These are phyloP conservation scores for Allantophomopsis cytisporea DNA, from an alignment of 2,329 filamentous ascomycete species.

Conservation along the genomic window DNA sequence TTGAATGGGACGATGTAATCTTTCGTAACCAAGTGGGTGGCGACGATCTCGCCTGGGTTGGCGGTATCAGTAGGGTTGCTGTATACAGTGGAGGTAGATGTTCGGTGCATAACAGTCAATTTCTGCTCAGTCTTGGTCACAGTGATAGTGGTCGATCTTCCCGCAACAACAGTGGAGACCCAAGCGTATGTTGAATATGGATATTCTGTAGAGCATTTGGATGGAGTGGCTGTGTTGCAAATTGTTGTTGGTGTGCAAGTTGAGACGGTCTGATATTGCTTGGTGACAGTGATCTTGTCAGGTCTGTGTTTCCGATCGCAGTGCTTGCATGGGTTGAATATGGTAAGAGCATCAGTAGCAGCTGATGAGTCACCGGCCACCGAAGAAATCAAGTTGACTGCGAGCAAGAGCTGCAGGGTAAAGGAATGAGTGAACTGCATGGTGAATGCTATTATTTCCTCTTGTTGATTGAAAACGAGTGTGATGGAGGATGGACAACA, in stretches of 20 bases:
- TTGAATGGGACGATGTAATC: slow-evolving; percentile 1
- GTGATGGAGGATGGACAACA: no score
- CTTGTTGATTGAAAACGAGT: no score
- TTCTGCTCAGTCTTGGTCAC: slow-evolving; percentile 5
- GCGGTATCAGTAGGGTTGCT: slow-evolving; percentile 3
- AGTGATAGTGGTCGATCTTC: no score
- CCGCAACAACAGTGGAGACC: slow-evolving; percentile 6
- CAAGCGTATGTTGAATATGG: slow-evolving; percentile 2
- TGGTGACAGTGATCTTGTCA: slow-evolving; percentile 3
- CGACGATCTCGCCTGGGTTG: not conserved
- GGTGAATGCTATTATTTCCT: no score
- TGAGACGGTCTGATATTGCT: slow-evolving; percentile 6
- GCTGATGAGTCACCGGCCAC: no score
- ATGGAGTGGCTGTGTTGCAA: not conserved
- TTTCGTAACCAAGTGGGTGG: not conserved
- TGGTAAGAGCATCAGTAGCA: slow-evolving; percentile 3
- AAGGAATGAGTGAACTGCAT: not conserved
- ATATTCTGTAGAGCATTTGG: not conserved
- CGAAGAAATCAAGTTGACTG: not conserved
- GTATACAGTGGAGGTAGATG: not conserved
- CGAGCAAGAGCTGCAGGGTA: not conserved
- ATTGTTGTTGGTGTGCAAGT: slow-evolving; percentile 1
- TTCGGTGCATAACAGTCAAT: slow-evolving; percentile 1
- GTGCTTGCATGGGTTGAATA: slow-evolving; percentile 4
- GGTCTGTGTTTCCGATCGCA: slow-evolving; percentile 2